A percentile compares a stretch with the other conserved stretches of the same genome.
Evolutionary conservation across 1,139 yeast species (phyloP).

Genomic region (Chernovozyma aurita): DNA sequence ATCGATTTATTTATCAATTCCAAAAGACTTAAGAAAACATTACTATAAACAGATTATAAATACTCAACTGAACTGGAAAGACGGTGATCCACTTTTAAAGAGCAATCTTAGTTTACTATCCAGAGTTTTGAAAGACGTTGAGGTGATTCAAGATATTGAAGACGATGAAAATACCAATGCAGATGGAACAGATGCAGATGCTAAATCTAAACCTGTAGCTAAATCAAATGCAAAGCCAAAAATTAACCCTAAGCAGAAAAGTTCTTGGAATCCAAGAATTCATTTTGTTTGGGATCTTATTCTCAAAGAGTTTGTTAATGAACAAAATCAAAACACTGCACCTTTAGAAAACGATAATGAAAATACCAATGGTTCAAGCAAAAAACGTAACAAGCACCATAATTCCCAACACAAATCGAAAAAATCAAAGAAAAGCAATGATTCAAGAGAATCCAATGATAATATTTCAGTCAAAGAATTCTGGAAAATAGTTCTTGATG

Average conservation of each 20-base stretch:
- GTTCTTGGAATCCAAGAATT: constrained; percentile 72
- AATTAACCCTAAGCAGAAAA: constrained; percentile 42
- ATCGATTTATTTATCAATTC: constrained; percentile 59
- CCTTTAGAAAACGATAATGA: constrained; percentile 15
- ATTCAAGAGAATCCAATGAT: not conserved
- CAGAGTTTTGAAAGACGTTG: constrained; percentile 62
- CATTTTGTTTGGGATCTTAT: constrained; percentile 85
- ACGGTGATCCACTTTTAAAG: constrained; percentile 65
- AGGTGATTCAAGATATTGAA: constrained; percentile 17
- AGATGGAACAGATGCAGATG: constrained; percentile 14
- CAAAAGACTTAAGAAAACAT: constrained; percentile 23
- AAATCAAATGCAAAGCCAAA: constrained; percentile 3
- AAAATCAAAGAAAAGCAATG: constrained; percentile 25
- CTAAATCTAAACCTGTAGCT: constrained; percentile 14
- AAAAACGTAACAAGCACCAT: constrained; percentile 23
- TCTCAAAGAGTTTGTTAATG: constrained; percentile 33
- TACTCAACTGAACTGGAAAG: constrained; percentile 55
- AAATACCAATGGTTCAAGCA: constrained; percentile 14
- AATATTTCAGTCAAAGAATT: constrained; percentile 56
- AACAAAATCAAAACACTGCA: not conserved
- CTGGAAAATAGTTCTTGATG: constrained; percentile 79
- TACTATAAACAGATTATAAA: constrained; percentile 20
- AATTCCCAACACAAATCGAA: constrained; percentile 23
- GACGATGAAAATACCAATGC: constrained; percentile 31
- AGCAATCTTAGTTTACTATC: constrained; percentile 61